phyloP scores from a whole-genome alignment of 441 rosid genomes.

The Corymbia citriodora region DNA sequence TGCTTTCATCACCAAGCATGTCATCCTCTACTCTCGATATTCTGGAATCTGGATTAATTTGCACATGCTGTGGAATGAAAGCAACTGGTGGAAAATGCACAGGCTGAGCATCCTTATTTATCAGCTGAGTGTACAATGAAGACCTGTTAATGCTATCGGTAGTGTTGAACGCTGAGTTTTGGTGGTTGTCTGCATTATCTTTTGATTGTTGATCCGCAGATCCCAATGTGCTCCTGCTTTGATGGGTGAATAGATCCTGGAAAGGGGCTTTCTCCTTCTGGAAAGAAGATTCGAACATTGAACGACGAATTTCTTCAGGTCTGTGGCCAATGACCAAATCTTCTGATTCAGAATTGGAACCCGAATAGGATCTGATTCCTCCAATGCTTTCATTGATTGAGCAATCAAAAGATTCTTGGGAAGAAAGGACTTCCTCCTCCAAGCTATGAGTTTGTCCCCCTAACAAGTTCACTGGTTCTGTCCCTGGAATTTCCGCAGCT shows the following conservation, averaged over 20 bases:
- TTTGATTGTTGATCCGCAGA: constrained; percentile 21
- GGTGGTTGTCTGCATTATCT: constrained; percentile 27
- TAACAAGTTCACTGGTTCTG: constrained; percentile 31
- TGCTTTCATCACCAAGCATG: constrained; percentile 36
- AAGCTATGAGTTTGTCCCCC: constrained; percentile 39
- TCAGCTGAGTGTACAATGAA: constrained; percentile 30
- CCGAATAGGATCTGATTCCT: constrained; percentile 42
- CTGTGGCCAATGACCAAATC: constrained; percentile 31
- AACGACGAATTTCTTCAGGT: constrained; percentile 19
- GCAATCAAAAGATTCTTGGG: constrained; percentile 55
- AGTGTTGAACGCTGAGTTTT: constrained; percentile 18
- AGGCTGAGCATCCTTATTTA: constrained; percentile 19
- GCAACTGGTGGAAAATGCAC: constrained; percentile 16
- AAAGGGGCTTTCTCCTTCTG: constrained; percentile 16
- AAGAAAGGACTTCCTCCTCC: constrained; percentile 67
- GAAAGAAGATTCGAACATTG: not conserved
- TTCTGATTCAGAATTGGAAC: constrained; percentile 58
- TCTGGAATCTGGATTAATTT: constrained; percentile 23
- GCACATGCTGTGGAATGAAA: constrained; percentile 22
- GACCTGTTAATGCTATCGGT: constrained; percentile 18
- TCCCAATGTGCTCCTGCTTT: constrained; percentile 28
- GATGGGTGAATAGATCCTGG: constrained; percentile 27
- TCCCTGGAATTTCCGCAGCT: constrained; percentile 28
- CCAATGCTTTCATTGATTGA: constrained; percentile 34
- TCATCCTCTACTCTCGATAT: constrained; percentile 31